A percentile compares a stretch with the other conserved stretches of the same genome.
These are phyloP conservation scores for Chrysoporthe puriensis DNA, from an alignment of 2,329 filamentous ascomycete species.

Conservation along the genomic window DNA sequence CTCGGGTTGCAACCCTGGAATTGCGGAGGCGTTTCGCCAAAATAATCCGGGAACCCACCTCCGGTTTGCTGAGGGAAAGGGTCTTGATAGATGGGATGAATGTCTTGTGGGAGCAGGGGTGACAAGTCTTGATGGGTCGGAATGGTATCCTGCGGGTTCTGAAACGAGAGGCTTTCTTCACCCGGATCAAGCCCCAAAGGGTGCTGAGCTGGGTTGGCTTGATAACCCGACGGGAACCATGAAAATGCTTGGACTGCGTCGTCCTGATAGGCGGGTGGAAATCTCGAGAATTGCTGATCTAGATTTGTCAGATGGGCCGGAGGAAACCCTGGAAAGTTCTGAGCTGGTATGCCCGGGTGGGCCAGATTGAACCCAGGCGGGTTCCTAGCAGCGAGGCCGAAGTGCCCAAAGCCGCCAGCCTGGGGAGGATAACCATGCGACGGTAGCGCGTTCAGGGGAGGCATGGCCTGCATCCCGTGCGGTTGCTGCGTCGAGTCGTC, in stretches of 20 bases:
- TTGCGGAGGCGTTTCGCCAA: not conserved
- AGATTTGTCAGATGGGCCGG: not conserved
- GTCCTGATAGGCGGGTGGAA: not conserved
- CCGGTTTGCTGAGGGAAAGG: no score
- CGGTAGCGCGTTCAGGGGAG: not conserved
- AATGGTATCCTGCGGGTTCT: not conserved
- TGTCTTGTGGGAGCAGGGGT: no score
- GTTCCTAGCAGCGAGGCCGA: not conserved
- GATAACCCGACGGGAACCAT: not conserved
- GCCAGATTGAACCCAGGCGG: not conserved
- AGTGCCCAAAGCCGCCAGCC: not conserved
- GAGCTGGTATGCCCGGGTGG: not conserved
- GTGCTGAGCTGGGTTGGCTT: not conserved
- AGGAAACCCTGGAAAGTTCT: not conserved
- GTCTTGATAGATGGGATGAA: no score
- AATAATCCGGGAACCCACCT: not conserved
- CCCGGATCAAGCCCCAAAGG: not conserved
- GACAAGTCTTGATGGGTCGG: not conserved
- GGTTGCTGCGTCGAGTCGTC: constrained; percentile 4
- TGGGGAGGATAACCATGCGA: not conserved
- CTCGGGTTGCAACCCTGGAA: not conserved
- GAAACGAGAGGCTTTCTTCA: not conserved
- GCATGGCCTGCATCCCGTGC: not conserved
- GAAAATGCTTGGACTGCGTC: not conserved
- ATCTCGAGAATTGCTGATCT: not conserved